A percentile compares a stretch with the other conserved stretches of the same genome.
Conservation (phyloP, 495 filamentous ascomycete species). For the Penicillium turbatum region DNA sequence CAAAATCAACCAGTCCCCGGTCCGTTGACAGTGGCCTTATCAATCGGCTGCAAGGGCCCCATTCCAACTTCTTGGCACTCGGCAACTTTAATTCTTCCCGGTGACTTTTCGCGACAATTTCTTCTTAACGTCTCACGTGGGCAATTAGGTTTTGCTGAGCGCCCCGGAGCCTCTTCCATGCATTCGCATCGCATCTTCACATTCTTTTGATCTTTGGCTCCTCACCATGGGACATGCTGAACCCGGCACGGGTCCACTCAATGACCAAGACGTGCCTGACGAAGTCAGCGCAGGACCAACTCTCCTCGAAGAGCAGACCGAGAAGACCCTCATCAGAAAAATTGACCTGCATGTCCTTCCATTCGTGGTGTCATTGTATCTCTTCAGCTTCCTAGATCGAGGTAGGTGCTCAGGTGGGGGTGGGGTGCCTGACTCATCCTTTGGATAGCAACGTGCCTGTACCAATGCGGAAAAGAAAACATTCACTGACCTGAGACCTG, state of each 20-base stretch:
- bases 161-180: neutral
- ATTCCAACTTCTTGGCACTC: constrained; percentile 4
- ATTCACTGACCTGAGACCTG: constrained; percentile 19
- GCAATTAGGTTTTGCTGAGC: neutral
- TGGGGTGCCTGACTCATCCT: constrained; percentile 12
- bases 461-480: neutral
- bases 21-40: neutral
- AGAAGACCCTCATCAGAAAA: constrained; percentile 47
- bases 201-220: neutral
- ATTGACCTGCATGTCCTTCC: constrained; percentile 60
- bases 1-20: neutral
- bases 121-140: neutral
- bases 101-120: neutral
- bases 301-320: constrained; percentile 38
- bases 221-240: neutral
- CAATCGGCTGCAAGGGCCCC: neutral
- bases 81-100: constrained; percentile 6
- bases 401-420: constrained; percentile 19
- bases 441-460: constrained; percentile 5
- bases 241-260: neutral
- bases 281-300: constrained; percentile 18
- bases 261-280: constrained; percentile 6
- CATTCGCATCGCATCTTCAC: neutral
- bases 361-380: constrained; percentile 56
- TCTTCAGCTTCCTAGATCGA: constrained; percentile 65